A percentile compares a stretch with the other conserved stretches of the same genome.
These are phyloP conservation scores for Alternaria triticimaculans DNA, from an alignment of 2,329 filamentous ascomycete genomes.

Conservation along the genomic window DNA sequence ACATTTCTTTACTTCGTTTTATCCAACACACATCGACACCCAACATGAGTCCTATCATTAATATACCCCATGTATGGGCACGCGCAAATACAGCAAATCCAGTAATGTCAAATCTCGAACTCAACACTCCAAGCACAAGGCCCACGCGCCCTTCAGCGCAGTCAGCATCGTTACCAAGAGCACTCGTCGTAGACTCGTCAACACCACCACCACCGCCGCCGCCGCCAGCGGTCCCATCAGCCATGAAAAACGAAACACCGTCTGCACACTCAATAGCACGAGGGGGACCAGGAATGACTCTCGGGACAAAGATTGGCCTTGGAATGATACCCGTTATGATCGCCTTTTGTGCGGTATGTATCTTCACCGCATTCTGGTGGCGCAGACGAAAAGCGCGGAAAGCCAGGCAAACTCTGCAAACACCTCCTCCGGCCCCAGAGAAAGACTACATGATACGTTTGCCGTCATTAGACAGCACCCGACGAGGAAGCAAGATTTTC, in stretches of 20 bases:
- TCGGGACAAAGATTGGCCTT: conserved; percentile 29
- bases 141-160: not conserved
- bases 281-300: conserved; percentile 4
- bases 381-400: conserved; percentile 15
- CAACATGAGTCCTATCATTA: conserved; percentile 7
- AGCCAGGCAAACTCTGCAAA: not conserved
- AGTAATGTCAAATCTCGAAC: not conserved
- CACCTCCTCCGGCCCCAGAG: conserved; percentile 15
- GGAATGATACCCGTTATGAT: conserved; percentile 33
- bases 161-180: not conserved
- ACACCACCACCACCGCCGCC: not conserved
- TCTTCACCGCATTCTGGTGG: conserved; percentile 28
- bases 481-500: conserved; percentile 25
- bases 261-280: not conserved
- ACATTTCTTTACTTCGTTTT: not conserved
- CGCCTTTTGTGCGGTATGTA: conserved; percentile 17
- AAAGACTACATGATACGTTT: conserved; percentile 19
- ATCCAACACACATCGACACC: not conserved
- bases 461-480: conserved; percentile 14
- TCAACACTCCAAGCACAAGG: not conserved
- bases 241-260: not conserved
- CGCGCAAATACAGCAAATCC: not conserved
- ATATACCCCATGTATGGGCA: not conserved
- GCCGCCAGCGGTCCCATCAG: not conserved
- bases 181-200: not conserved